Base-by-base conservation (phyloP, 176 grass and related monocot species). In the Chloris gayana region DNA sequence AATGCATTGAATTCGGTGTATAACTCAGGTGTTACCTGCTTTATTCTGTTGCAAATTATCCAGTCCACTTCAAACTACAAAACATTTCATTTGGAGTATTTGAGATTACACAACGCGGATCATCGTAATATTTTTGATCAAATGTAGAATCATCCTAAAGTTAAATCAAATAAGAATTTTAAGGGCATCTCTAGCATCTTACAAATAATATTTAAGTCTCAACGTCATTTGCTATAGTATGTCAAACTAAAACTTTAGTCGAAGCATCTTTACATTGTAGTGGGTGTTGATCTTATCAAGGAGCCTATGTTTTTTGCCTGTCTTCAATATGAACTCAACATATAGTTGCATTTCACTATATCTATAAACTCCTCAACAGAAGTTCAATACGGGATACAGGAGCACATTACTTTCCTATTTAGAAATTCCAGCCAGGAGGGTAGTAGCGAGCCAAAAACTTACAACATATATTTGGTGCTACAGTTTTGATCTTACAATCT, bases 71-170 rank as follows among this genome's bases (percentile, higher is more conserved):
- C n/a, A n/a, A n/a, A n/a, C n/a, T n/a, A n/a, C n/a, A n/a, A n/a
- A n/a, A n/a, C n/a, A n/a, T n/a, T n/a, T 38, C 73, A 61, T 24
- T 76, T 76, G 51, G 73, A 75, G 53, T 75, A 15, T 60, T 75
- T 75, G 73, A 75, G 73, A 75, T 34, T 60, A 75, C 73, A 75
- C 73, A 75, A 27, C 7, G 14, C 17, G 72, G n/a, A 29, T 75
- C 53, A 41, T 57, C 34, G 3, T 59, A 18, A 26, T 17, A 41
- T 59, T 60, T 27, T 39, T 14, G 34, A 21, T 31, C 59, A 60
- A 41, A 7, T 75, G n/a, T 75, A 11, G 14, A 75, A 60, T 19
- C n/a, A 41, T 41, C 51, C 17, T 31, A 27, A 59, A 75, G 27
- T 75, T n/a, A 41, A 75, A 60, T 60, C 14, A 60, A 7, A 74